Percentiles rank a stretch among this genome's conserved stretches.
These are phyloP conservation scores for Rhizoclosmatium globosum DNA, from an alignment of 192 early-diverging fungal genomes.

Conservation along the genomic window DNA sequence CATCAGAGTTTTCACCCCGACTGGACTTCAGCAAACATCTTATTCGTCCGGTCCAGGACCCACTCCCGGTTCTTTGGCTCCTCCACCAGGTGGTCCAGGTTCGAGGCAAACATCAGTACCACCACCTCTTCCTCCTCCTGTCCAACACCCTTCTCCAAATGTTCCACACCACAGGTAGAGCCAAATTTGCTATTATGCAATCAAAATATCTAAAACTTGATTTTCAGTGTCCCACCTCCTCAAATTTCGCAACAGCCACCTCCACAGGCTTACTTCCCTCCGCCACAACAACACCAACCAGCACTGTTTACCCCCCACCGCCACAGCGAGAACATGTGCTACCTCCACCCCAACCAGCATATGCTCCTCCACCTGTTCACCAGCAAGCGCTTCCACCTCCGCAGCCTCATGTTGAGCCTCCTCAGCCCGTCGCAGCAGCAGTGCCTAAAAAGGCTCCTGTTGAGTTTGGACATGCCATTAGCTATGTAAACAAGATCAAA, in stretches of 20 bases:
- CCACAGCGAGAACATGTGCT: not conserved
- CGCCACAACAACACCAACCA: not conserved
- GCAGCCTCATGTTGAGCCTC: conserved; percentile 1
- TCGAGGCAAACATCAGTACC: not conserved
- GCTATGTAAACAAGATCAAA: conserved; percentile 99
- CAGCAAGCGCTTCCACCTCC: conserved; percentile 20
- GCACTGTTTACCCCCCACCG: not conserved
- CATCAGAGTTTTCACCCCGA: conserved; percentile 89
- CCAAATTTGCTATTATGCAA: too few relatives aligned
- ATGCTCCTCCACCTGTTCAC: conserved; percentile 32
- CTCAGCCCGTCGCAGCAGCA: not conserved
- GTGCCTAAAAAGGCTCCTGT: conserved; percentile 64
- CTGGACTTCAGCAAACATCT: not conserved
- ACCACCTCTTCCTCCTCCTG: not conserved
- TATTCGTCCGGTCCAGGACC: conserved; percentile 10
- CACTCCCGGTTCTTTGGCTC: not conserved
- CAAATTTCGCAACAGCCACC: not conserved
- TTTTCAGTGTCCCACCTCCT: not conserved
- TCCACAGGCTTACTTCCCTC: not conserved
- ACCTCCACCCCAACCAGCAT: conserved; percentile 3
- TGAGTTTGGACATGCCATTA: conserved; percentile 99
- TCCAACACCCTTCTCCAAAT: not conserved
- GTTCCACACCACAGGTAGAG: conserved; percentile 1
- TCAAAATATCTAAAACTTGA: too few relatives aligned
- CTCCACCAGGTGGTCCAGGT: not conserved